Percentiles rank a stretch among this genome's conserved stretches.
Evolutionary conservation across 2,329 filamentous ascomycete species (phyloP).

Genomic region (Botrytis paeoniae): DNA sequence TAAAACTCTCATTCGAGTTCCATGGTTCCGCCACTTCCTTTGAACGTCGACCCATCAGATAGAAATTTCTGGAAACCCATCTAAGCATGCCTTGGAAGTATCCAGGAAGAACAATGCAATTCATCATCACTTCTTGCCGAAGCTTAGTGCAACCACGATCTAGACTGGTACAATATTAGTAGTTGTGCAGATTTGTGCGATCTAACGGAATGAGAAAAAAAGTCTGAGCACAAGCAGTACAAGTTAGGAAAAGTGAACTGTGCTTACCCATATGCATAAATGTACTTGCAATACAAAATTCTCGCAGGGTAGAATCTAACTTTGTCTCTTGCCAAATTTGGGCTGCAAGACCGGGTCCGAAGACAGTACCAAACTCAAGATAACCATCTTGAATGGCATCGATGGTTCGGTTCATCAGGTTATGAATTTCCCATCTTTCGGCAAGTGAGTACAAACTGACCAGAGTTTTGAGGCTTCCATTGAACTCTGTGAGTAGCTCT

Average conservation of each 20-base stretch:
- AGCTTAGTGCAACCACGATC: slow-evolving; percentile 24
- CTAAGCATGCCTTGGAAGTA: slow-evolving; percentile 26
- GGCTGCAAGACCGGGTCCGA: slow-evolving; percentile 20
- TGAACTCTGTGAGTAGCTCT: slow-evolving; percentile 20
- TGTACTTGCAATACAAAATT: slow-evolving; percentile 25
- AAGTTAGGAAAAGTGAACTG: not conserved
- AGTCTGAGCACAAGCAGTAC: too few relatives aligned
- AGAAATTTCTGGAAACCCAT: slow-evolving; percentile 26
- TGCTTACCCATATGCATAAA: slow-evolving; percentile 21
- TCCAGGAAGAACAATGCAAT: slow-evolving; percentile 10
- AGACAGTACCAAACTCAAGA: slow-evolving; percentile 23
- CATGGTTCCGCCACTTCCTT: slow-evolving; percentile 11
- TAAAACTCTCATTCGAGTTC: slow-evolving; percentile 21
- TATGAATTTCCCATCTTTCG: slow-evolving; percentile 22
- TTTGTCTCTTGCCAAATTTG: slow-evolving; percentile 23
- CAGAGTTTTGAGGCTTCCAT: slow-evolving; percentile 19
- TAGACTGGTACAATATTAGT: not conserved
- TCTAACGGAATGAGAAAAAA: not conserved
- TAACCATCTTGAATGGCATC: slow-evolving; percentile 29
- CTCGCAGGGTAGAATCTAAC: slow-evolving; percentile 23
- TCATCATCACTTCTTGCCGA: slow-evolving; percentile 22
- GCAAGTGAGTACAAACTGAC: slow-evolving; percentile 23
- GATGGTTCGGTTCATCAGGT: slow-evolving; percentile 25
- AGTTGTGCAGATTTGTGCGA: too few relatives aligned
- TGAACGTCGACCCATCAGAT: slow-evolving; percentile 21